phyloP scores from a whole-genome alignment of 441 rosid genomes.

The Lagerstroemia fauriei region DNA sequence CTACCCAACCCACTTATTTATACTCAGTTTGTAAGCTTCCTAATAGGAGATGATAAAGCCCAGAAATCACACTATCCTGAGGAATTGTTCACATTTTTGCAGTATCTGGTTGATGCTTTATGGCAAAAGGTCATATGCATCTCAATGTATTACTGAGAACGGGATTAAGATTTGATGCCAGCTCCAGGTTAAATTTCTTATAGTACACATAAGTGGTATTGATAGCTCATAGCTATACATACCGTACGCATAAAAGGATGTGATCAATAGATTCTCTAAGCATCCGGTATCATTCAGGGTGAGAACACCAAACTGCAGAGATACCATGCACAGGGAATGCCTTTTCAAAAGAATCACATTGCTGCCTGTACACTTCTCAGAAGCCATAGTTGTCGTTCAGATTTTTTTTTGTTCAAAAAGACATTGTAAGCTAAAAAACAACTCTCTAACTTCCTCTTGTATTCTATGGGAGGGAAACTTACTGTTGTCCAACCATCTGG shows the following conservation, averaged over 20 bases:
- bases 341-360: too few species aligned
- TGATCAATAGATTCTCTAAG: too few species aligned
- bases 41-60: background rate
- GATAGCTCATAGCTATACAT: too few species aligned
- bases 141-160: too few species aligned
- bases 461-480: conserved; percentile 27
- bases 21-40: background rate
- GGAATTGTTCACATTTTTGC: background rate
- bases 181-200: too few species aligned
- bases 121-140: too few species aligned
- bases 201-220: too few species aligned
- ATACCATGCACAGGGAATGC: background rate
- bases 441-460: background rate
- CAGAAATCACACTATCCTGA: background rate
- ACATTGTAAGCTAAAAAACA: background rate
- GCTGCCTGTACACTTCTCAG: background rate
- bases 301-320: background rate
- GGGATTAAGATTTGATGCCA: too few species aligned
- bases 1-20: background rate
- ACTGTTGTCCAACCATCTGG: conserved; percentile 99
- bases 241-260: too few species aligned
- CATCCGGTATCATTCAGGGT: too few species aligned
- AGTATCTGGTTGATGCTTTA: background rate
- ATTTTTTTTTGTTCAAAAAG: background rate
- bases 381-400: background rate